phyloP scores from a whole-genome alignment of 1,139 yeast species.

The Blastobotrys serpentis region DNA sequence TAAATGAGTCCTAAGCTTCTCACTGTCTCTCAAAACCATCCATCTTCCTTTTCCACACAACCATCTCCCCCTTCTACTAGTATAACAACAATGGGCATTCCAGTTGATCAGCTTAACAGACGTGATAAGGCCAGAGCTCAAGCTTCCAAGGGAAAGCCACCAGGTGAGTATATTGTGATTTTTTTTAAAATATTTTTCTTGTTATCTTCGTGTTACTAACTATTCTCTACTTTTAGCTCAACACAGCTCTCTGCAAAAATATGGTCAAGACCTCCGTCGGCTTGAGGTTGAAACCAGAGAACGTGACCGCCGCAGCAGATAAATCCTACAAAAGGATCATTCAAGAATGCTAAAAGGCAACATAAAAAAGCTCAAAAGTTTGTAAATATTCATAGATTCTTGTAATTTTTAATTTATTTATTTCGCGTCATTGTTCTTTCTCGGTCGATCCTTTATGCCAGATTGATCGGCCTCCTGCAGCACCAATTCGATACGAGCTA shows the following conservation, averaged over 20 bases:
- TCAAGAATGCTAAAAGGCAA: too few relatives aligned
- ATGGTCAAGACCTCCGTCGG: conserved; percentile 4
- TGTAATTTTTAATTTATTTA: conserved; percentile 4
- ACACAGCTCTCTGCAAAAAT: conserved; percentile 2
- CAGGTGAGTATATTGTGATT: conserved; percentile 1
- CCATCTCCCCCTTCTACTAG: background rate
- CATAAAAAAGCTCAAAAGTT: background rate
- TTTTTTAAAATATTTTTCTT: too few relatives aligned
- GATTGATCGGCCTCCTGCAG: conserved; percentile 4
- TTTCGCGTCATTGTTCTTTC: conserved; percentile 3
- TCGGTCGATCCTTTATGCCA: conserved; percentile 4
- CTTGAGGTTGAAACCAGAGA: conserved; percentile 4
- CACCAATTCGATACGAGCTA: background rate
- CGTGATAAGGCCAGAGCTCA: conserved; percentile 1
- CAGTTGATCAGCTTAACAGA: background rate
- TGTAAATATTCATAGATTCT: conserved; percentile 4
- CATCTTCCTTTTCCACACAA: too few relatives aligned
- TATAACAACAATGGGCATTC: background rate
- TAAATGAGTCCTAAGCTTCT: background rate
- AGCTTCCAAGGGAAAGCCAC: background rate
- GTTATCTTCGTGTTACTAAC: too few relatives aligned
- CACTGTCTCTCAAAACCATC: too few relatives aligned
- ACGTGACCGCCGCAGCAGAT: conserved; percentile 2
- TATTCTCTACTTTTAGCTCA: background rate
- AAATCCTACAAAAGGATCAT: too few relatives aligned